These are phyloP conservation scores for Prunus yedoensis DNA, from an alignment of 331 rosid genomes.

Conservation along the genomic window DNA sequence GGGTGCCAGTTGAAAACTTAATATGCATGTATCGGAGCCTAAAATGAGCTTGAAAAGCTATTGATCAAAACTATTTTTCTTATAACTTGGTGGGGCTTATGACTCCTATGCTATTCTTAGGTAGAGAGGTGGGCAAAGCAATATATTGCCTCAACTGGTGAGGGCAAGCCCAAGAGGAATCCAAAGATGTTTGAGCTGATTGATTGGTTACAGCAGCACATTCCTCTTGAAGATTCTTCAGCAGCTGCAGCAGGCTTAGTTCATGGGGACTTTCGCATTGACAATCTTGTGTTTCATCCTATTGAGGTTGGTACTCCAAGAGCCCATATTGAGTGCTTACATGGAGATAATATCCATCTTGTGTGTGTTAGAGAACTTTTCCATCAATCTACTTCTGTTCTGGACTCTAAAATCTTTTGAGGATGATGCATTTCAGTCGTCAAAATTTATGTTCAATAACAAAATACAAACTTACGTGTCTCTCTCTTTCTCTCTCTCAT, in stretches of 20 bases:
- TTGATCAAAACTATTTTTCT: background rate
- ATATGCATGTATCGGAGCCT: background rate
- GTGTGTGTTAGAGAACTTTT: background rate
- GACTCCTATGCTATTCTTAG: slow-evolving; percentile 35
- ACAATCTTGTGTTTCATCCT: slow-evolving; percentile 90
- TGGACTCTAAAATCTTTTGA: background rate
- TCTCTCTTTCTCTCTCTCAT: too few relatives aligned
- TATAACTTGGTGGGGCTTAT: background rate
- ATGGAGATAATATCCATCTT: background rate
- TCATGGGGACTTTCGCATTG: slow-evolving; percentile 96
- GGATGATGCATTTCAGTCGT: background rate
- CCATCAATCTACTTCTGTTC: background rate
- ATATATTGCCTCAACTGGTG: slow-evolving; percentile 73
- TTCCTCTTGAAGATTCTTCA: slow-evolving; percentile 82
- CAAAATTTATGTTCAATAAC: background rate
- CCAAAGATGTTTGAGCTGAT: slow-evolving; percentile 79
- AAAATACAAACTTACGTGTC: background rate
- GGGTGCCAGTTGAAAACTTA: background rate
- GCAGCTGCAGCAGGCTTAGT: slow-evolving; percentile 72
- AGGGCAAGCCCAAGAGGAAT: slow-evolving; percentile 72
- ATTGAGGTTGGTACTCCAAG: slow-evolving; percentile 60
- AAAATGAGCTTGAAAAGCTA: background rate
- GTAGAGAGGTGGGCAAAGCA: slow-evolving; percentile 93
- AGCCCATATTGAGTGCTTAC: background rate
- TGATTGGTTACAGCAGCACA: slow-evolving; percentile 73